Percentiles rank a stretch among this genome's conserved stretches.
Evolutionary conservation across 257 asterid genomes (phyloP).

Genomic region (Primulina eburnea): DNA sequence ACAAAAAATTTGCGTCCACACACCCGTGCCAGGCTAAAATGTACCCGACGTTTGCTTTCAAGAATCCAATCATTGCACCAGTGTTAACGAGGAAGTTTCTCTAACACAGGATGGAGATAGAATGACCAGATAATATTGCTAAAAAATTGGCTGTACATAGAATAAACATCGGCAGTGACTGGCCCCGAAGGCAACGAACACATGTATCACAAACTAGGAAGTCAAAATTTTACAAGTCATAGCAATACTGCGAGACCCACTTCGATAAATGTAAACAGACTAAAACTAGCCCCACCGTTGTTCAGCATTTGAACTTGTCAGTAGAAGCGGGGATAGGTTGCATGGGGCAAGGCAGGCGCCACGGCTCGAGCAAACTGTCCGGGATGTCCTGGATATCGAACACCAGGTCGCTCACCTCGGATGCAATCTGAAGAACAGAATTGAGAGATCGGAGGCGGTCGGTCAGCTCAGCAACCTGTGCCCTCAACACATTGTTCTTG

Average conservation of each 20-base stretch:
- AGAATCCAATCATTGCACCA: neutral
- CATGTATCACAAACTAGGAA: too few species aligned
- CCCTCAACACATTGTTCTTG: neutral
- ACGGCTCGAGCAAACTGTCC: slow-evolving; percentile 43
- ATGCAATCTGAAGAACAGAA: slow-evolving; percentile 36
- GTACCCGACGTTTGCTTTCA: neutral
- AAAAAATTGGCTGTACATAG: neutral
- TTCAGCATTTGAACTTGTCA: slow-evolving; percentile 34
- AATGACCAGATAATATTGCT: neutral
- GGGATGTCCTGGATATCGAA: slow-evolving; percentile 30
- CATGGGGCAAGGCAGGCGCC: slow-evolving; percentile 52
- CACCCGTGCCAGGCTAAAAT: neutral
- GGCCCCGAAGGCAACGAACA: neutral
- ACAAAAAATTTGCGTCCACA: slow-evolving; percentile 31
- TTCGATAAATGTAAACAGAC: too few species aligned
- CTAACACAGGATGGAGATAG: too few species aligned
- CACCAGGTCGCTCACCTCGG: slow-evolving; percentile 30
- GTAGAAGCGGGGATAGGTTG: slow-evolving; percentile 48
- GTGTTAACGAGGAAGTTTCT: too few species aligned
- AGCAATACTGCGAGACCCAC: too few species aligned
- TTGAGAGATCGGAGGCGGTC: slow-evolving; percentile 39
- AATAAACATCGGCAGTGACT: neutral
- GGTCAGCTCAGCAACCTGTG: neutral
- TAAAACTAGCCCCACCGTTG: neutral
- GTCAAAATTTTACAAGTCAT: too few species aligned